A percentile compares a stretch with the other conserved stretches of the same genome.
These are phyloP conservation scores for Liriodendron chinense DNA, from an alignment of 164 flowering plant species.

Conservation along the genomic window DNA sequence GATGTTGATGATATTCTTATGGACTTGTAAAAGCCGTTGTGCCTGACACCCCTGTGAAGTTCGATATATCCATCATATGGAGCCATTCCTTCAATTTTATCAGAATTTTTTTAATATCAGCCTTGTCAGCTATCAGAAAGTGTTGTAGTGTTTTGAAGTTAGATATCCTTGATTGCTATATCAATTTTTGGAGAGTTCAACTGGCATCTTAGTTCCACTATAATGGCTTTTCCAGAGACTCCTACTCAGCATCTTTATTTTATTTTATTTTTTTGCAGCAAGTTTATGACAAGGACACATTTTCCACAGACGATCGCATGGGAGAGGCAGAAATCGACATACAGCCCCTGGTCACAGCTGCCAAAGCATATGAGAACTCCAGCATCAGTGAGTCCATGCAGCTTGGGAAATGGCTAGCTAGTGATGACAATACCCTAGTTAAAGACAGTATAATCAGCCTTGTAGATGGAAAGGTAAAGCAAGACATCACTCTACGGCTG, in stretches of 20 bases:
- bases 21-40: no score
- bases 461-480: conserved; percentile 41
- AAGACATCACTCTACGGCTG: conserved; percentile 35
- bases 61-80: no score
- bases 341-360: conserved; percentile 70
- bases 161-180: no score
- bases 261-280: conserved; percentile 39
- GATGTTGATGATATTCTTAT: no score
- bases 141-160: no score
- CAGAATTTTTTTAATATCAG: no score
- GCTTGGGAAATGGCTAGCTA: conserved; percentile 69
- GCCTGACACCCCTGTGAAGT: no score
- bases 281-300: conserved; percentile 91
- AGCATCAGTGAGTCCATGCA: conserved; percentile 39
- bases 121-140: no score
- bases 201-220: no score
- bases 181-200: no score
- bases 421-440: conserved; percentile 56
- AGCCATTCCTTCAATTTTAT: no score
- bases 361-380: conserved; percentile 63
- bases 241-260: background rate
- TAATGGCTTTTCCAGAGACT: background rate
- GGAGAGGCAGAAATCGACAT: conserved; percentile 95
- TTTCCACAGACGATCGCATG: conserved; percentile 82
- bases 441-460: conserved; percentile 58